Conservation (phyloP, 2,329 filamentous ascomycete species). For the Colletotrichum liriopes region DNA sequence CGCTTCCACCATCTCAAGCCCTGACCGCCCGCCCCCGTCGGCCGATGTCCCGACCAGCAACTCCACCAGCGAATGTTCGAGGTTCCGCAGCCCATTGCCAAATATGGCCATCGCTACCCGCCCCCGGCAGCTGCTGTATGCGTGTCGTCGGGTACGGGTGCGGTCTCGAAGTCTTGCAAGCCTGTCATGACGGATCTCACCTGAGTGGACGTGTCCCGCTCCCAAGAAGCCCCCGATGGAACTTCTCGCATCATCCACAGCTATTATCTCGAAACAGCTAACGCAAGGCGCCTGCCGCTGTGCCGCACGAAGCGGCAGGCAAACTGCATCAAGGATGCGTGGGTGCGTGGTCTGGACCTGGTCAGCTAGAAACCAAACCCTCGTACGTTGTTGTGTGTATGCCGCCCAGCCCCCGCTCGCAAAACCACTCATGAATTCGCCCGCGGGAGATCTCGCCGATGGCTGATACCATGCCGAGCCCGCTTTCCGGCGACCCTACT, state of each 20-base stretch:
- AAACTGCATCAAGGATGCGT: background rate
- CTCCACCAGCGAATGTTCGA: too few species aligned
- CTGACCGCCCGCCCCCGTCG: slow-evolving; percentile 5
- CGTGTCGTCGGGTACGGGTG: background rate
- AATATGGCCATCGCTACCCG: slow-evolving; percentile 7
- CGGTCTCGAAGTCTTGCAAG: too few species aligned
- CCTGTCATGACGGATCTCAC: too few species aligned
- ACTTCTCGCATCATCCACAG: background rate
- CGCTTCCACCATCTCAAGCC: background rate
- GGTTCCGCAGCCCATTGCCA: slow-evolving; percentile 28
- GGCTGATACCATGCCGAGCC: slow-evolving; percentile 29
- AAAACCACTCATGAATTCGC: slow-evolving; percentile 2
- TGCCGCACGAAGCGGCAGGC: background rate
- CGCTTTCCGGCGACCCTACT: slow-evolving; percentile 17
- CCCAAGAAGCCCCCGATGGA: background rate
- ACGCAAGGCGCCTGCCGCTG: background rate
- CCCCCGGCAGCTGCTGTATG: background rate
- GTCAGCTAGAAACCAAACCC: background rate
- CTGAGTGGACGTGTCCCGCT: too few species aligned
- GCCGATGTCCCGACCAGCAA: slow-evolving; percentile 8
- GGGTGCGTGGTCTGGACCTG: background rate
- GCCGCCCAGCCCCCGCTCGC: background rate
- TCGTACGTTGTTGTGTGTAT: background rate
- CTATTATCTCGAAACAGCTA: slow-evolving; percentile 13
- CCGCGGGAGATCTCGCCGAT: slow-evolving; percentile 26